Base-by-base conservation (phyloP, 2,329 filamentous ascomycete genomes). In the Alternaria atra region DNA sequence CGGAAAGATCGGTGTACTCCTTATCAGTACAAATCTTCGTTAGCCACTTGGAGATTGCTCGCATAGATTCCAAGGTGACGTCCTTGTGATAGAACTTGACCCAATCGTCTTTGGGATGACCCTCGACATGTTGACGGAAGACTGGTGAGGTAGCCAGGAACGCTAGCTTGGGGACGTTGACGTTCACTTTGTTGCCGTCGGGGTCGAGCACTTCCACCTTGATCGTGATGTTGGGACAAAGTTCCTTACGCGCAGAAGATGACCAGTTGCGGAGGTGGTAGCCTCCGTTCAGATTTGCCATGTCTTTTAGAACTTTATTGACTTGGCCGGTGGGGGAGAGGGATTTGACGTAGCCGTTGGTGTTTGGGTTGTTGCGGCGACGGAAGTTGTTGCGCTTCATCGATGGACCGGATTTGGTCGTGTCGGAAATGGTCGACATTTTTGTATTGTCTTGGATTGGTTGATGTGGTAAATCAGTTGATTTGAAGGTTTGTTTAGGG, bases 231-330 rank as follows among this genome's bases (percentile, higher is more conserved):
- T 55, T 6, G 2, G 58, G 23, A 5, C 27, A 27, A 6, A 58
- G 40, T 30, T 61, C 61, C 15, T 55, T 55, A 7, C 61, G 61
- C 2, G 50, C 50, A 1, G 54, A 52, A 6, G 34, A 30, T 23
- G 58, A 61, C 58, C 61, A 64, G 32, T 55, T 52, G 25, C 54
- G 39, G 12, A 64, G 39, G 27, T 58, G 50, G n/a, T 55, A 8
- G 34, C 58, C 51, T 17, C 44, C 39, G 5, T 58, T 43, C n/a
- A 60, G 34, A n/a, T 61, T 58, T 4, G 54, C 43, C 20, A 64
- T 50, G 23, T 61, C 54, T 8, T 32, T 29, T 0, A 58, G 35
- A 40, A 58, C 34, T 42, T 58, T 61, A 15, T 52, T 52, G 51
- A 60, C 17, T 34, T 61, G 61, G 27, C 42, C 50, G 27, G 44